Evolutionary conservation across 257 asterid genomes (phyloP), one percentile per base, ranked within the genome.

Genomic region (Salvia miltiorrhiza): DNA sequence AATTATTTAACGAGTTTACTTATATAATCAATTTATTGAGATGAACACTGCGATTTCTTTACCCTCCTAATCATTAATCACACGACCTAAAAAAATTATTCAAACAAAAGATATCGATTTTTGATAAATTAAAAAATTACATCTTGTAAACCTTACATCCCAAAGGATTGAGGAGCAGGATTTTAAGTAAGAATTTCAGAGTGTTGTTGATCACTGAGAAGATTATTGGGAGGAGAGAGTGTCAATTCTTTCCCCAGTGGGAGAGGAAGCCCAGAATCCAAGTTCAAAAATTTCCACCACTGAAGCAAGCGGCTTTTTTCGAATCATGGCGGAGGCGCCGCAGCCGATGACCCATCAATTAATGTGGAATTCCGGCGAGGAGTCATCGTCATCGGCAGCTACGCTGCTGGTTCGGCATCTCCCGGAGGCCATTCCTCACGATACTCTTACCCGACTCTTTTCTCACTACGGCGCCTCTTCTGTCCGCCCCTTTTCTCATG

Each of bases 381-480:
- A 67, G 4, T 48, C 81, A 9, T 49, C 78, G 7, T 12, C 65
- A 0, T 17, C 28, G 24, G 30, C 17, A 19, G 71, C 60, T 4
- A 87, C 93, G 1, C 78, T 92, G 50, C 67, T 92, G 84, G 86
- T 89, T 69, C 91, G 96, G 19, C 98, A 92, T 79, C 97, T 92
- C 40, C 98, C 98, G 0, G 98, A 92, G 69, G 92, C 88, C 14
- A 88, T 92, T 60, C 88, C 97, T 7, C 79, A 68, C 3, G 96
- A 86, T 39, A 85, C 89, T 48, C 79, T 92, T 43, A 77, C 84
- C 9, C 78, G 93, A 61, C 84, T 92, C 76, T 85, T 92, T 77
- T 86, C 98, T 58, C 88, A 89, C 74, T 92, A 87, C 49, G 96
- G 96, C 41, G 96, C 98, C 66, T 78, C 88, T 67, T 79, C 93